Percentiles rank a stretch among this genome's conserved stretches.
Conservation (phyloP, 768 basidiomycete species). For the Holtermanniella nyarrowii region DNA sequence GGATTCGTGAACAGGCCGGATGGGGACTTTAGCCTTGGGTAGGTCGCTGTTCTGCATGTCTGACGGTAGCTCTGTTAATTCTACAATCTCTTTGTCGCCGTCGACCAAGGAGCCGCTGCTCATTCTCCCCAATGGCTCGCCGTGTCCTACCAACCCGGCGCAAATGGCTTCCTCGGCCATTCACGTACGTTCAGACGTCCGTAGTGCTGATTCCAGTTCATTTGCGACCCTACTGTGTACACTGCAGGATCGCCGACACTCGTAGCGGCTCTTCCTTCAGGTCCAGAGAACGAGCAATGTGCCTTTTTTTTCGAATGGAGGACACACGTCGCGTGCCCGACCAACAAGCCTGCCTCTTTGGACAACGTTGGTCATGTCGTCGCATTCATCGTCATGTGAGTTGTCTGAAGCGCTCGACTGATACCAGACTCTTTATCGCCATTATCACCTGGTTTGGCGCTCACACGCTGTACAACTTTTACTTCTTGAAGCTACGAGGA, state of each 20-base stretch:
- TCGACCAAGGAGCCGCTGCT: slow-evolving; percentile 49
- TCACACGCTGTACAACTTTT: slow-evolving; percentile 67
- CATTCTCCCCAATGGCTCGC: slow-evolving; percentile 54
- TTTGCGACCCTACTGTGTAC: slow-evolving; percentile 60
- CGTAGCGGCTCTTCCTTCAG: slow-evolving; percentile 55
- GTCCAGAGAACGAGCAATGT: slow-evolving; percentile 52
- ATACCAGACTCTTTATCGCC: slow-evolving; percentile 49
- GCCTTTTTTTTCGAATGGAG: slow-evolving; percentile 75
- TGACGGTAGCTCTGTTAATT: slow-evolving; percentile 55
- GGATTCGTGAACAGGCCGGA: slow-evolving; percentile 21
- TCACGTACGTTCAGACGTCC: slow-evolving; percentile 17
- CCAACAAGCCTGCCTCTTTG: slow-evolving; percentile 47
- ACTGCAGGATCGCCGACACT: slow-evolving; percentile 50
- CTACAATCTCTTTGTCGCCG: slow-evolving; percentile 50
- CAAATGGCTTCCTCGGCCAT: slow-evolving; percentile 57
- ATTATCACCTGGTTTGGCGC: slow-evolving; percentile 57
- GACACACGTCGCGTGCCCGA: slow-evolving; percentile 72
- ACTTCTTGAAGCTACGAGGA: slow-evolving; percentile 60
- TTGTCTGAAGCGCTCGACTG: slow-evolving; percentile 11
- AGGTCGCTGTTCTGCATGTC: slow-evolving; percentile 4
- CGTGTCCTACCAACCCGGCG: slow-evolving; percentile 48
- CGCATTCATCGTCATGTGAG: slow-evolving; percentile 54
- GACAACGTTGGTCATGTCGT: slow-evolving; percentile 46
- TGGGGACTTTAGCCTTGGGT: slow-evolving; percentile 39
- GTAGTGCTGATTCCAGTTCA: slow-evolving; percentile 46